phyloP scores from a whole-genome alignment of 495 filamentous ascomycete genomes.

The Aeminium ludgeri region DNA sequence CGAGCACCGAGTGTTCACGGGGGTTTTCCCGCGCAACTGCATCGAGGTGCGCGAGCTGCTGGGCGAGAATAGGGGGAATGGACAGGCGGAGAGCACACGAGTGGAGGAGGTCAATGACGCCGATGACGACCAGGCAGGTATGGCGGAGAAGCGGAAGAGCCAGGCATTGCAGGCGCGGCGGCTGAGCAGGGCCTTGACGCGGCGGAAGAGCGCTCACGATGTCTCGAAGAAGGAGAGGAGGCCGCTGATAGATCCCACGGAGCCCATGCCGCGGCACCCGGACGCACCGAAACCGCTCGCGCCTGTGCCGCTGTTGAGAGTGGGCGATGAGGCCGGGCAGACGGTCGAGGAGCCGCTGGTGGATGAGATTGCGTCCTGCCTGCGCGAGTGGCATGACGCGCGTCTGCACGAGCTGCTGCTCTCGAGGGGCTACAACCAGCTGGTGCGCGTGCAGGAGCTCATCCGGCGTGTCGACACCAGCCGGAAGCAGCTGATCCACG shows the following conservation, averaged over 20 bases:
- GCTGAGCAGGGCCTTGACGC: conserved; percentile 10
- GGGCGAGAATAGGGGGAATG: conserved; percentile 22
- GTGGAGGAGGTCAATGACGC: not conserved
- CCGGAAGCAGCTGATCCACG: conserved; percentile 76
- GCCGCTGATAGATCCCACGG: conserved; percentile 4
- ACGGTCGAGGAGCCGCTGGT: conserved; percentile 80
- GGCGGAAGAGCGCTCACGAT: conserved; percentile 12
- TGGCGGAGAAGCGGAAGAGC: conserved; percentile 10
- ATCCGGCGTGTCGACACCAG: conserved; percentile 66
- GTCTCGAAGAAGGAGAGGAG: conserved; percentile 5
- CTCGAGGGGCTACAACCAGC: conserved; percentile 54
- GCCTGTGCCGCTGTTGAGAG: conserved; percentile 91
- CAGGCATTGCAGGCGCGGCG: conserved; percentile 11
- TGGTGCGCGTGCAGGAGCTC: conserved; percentile 66
- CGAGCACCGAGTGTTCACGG: conserved; percentile 88
- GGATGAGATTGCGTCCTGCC: conserved; percentile 89
- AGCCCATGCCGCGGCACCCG: conserved; percentile 32
- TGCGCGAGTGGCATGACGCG: conserved; percentile 95
- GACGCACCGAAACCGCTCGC: conserved; percentile 64
- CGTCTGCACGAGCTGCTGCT: conserved; percentile 90
- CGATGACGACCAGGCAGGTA: not conserved
- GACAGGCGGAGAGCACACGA: not conserved
- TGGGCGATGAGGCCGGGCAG: conserved; percentile 88
- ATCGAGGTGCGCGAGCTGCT: conserved; percentile 50
- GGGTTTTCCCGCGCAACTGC: conserved; percentile 86